A percentile compares a stretch with the other conserved stretches of the same genome.
phyloP scores from a whole-genome alignment of 2,329 filamentous ascomycete genomes.

The Tothia fuscella region DNA sequence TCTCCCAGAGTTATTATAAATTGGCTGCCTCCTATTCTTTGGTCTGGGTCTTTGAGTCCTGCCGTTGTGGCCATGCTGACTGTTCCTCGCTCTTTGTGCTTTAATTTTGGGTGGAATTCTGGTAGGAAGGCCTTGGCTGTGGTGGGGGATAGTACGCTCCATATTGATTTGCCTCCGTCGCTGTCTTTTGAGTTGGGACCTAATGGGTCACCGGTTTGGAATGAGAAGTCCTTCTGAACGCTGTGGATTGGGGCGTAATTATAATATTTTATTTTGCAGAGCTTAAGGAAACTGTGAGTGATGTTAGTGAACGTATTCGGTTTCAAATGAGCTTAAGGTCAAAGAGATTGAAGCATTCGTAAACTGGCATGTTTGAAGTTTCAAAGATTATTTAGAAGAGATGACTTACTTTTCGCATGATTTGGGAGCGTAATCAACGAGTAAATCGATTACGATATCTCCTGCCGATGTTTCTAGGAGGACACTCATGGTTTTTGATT shows the following conservation, averaged over 20 bases:
- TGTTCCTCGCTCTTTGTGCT: slow-evolving; percentile 78
- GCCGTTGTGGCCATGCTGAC: slow-evolving; percentile 96
- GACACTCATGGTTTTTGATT: slow-evolving; percentile 79
- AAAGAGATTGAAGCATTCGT: slow-evolving; percentile 8
- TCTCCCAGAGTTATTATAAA: slow-evolving; percentile 89
- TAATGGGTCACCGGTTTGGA: slow-evolving; percentile 89
- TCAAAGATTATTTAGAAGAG: too few species aligned
- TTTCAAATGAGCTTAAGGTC: slow-evolving; percentile 10
- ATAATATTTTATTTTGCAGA: slow-evolving; percentile 99
- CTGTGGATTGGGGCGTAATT: slow-evolving; percentile 90
- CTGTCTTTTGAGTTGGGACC: slow-evolving; percentile 74
- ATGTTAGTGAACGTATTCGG: slow-evolving; percentile 1
- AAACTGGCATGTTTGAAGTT: too few species aligned
- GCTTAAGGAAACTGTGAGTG: slow-evolving; percentile 73
- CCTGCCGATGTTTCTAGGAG: slow-evolving; percentile 85
- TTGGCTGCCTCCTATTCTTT: slow-evolving; percentile 74
- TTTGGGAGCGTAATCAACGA: slow-evolving; percentile 79
- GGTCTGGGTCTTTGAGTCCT: slow-evolving; percentile 60
- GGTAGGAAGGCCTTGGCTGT: slow-evolving; percentile 62
- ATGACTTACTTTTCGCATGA: slow-evolving; percentile 81
- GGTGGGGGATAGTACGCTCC: slow-evolving; percentile 61
- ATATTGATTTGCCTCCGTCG: slow-evolving; percentile 88
- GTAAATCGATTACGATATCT: slow-evolving; percentile 87
- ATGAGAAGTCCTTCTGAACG: slow-evolving; percentile 89
- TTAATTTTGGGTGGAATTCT: slow-evolving; percentile 76